Conservation (phyloP, 176 grass and related monocot genomes). For the Triticum turgidum region DNA sequence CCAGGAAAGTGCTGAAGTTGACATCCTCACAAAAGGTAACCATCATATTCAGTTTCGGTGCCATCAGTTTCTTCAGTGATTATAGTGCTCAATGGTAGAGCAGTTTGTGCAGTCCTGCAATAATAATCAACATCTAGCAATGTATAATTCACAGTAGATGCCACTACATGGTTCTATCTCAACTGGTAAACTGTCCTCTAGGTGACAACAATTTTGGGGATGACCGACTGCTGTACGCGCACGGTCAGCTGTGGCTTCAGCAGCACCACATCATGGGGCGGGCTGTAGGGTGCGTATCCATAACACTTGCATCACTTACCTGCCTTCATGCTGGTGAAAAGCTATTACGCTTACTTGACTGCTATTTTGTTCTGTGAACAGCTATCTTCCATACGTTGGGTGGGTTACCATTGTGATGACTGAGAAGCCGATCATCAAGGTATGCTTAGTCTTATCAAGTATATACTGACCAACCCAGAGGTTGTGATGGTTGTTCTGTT, state of each 20-base stretch:
- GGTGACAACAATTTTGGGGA: conserved; percentile 70
- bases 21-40: conserved; percentile 89
- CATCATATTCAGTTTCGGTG: neutral
- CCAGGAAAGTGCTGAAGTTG: conserved; percentile 51
- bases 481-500: neutral
- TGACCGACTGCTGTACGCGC: conserved; percentile 62
- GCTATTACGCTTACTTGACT: neutral
- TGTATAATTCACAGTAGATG: neutral
- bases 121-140: neutral
- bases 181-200: conserved; percentile 32
- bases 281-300: conserved; percentile 64
- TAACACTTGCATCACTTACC: neutral
- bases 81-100: conserved; percentile 5
- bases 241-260: conserved; percentile 74
- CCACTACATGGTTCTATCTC: neutral
- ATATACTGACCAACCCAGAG: conserved; percentile 15
- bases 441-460: conserved; percentile 17
- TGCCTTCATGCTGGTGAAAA: conserved; percentile 5
- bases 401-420: conserved; percentile 86
- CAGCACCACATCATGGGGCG: conserved; percentile 78
- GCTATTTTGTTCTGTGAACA: conserved; percentile 14
- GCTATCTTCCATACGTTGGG: conserved; percentile 75
- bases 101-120: conserved; percentile 8
- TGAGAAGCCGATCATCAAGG: conserved; percentile 80
- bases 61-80: neutral